A percentile compares a stretch with the other conserved stretches of the same genome.
These are phyloP conservation scores for Lachnellula arida DNA, from an alignment of 2,329 filamentous ascomycete genomes.

Conservation along the genomic window DNA sequence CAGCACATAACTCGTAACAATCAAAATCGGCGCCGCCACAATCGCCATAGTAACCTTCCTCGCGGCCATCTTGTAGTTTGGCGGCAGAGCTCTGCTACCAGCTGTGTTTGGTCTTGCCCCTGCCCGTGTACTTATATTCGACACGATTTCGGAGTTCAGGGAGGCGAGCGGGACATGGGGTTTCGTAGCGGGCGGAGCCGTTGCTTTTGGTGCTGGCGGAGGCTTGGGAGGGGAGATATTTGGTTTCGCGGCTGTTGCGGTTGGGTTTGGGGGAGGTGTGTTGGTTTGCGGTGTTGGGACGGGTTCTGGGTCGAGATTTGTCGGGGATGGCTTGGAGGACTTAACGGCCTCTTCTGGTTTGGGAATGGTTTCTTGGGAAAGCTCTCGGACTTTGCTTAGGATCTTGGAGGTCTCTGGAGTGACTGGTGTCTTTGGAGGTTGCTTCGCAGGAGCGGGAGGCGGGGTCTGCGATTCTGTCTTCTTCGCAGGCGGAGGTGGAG, in stretches of 20 bases:
- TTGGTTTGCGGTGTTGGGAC: background rate
- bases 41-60: slow-evolving; percentile 30
- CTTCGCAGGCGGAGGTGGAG: background rate
- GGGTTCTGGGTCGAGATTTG: background rate
- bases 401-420: slow-evolving; percentile 17
- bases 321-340: background rate
- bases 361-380: slow-evolving; percentile 4
- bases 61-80: slow-evolving; percentile 27
- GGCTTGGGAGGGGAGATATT: background rate
- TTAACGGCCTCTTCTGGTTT: background rate
- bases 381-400: slow-evolving; percentile 17
- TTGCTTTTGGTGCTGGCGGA: background rate
- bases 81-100: slow-evolving; percentile 20
- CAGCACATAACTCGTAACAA: slow-evolving; percentile 32
- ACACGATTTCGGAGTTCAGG: slow-evolving; percentile 29
- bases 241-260: background rate
- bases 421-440: slow-evolving; percentile 1
- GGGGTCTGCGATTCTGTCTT: background rate
- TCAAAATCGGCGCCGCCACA: slow-evolving; percentile 29
- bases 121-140: slow-evolving; percentile 22
- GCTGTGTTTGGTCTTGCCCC: slow-evolving; percentile 23
- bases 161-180: slow-evolving; percentile 22
- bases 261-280: slow-evolving; percentile 1
- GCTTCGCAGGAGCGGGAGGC: background rate
- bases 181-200: slow-evolving; percentile 1